Conservation (phyloP, 345 rosid species). For the Brassica incana region DNA sequence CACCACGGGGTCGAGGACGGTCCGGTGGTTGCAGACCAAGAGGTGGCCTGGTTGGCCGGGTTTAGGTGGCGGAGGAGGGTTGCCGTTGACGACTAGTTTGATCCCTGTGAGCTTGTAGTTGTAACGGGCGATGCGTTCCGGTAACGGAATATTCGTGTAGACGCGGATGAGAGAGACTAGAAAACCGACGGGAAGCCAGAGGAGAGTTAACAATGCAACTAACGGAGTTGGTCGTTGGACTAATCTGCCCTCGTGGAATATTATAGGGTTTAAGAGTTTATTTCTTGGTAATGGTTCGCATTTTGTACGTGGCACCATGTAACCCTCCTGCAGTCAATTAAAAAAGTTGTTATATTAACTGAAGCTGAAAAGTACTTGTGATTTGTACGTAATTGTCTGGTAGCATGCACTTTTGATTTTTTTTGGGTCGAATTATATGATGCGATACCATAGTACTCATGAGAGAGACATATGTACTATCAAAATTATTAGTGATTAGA, state of each 20-base stretch:
- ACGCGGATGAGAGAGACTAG: slow-evolving; percentile 76
- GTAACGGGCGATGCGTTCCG: slow-evolving; percentile 89
- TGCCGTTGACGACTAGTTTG: slow-evolving; percentile 71
- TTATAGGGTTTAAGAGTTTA: slow-evolving; percentile 72
- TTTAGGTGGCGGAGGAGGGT: slow-evolving; percentile 70
- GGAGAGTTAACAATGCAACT: slow-evolving; percentile 58
- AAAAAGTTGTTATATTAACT: slow-evolving; percentile 44
- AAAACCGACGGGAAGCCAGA: slow-evolving; percentile 93
- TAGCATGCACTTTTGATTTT: slow-evolving; percentile 27
- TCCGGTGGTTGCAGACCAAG: slow-evolving; percentile 86
- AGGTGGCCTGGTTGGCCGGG: slow-evolving; percentile 81
- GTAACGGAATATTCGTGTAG: slow-evolving; percentile 83
- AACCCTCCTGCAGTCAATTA: slow-evolving; percentile 82
- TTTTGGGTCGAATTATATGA: background rate
- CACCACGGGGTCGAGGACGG: slow-evolving; percentile 76
- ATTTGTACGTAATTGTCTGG: slow-evolving; percentile 12
- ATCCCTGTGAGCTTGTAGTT: slow-evolving; percentile 89
- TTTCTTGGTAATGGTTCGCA: slow-evolving; percentile 69
- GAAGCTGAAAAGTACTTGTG: slow-evolving; percentile 10
- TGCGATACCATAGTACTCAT: slow-evolving; percentile 8
- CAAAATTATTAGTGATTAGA: background rate
- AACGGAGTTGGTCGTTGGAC: slow-evolving; percentile 83
- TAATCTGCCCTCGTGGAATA: slow-evolving; percentile 94
- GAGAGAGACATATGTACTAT: slow-evolving; percentile 19
- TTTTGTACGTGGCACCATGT: slow-evolving; percentile 65